Conservation (phyloP, 2,329 filamentous ascomycete species). For the Pseudocercospora pini-densiflorae region DNA sequence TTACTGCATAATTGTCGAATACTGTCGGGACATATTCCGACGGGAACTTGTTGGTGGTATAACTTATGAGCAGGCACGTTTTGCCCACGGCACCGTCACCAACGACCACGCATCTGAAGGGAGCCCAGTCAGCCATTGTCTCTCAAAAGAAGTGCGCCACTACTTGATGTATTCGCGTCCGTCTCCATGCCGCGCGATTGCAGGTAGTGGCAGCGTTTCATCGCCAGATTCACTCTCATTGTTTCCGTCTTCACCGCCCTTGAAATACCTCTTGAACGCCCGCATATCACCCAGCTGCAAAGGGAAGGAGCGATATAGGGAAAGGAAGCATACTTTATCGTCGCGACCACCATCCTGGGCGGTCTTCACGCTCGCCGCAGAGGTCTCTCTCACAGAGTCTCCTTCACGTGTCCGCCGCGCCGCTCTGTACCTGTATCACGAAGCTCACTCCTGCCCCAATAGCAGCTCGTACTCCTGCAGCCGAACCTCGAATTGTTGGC, state of each 20-base stretch:
- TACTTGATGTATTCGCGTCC: conserved; percentile 9
- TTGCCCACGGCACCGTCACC: conserved; percentile 99
- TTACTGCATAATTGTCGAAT: conserved; percentile 99
- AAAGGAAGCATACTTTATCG: conserved; percentile 37
- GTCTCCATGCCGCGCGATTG: not conserved
- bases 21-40: conserved; percentile 99
- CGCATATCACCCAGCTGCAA: conserved; percentile 13
- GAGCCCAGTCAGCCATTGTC: conserved; percentile 21
- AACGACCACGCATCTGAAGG: conserved; percentile 89
- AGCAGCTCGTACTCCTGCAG: not conserved
- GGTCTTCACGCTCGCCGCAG: conserved; percentile 10
- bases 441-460: not conserved
- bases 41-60: conserved; percentile 99
- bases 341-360: conserved; percentile 39
- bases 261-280: not conserved
- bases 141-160: conserved; percentile 15
- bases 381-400: not conserved
- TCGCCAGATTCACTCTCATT: not conserved
- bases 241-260: not conserved
- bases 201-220: not conserved
- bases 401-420: conserved; percentile 16
- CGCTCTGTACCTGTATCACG: conserved; percentile 10
- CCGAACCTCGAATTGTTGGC: not conserved
- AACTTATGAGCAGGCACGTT: conserved; percentile 98
- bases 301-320: not conserved